Conservation (phyloP, 1,139 yeast genomes). For the Yamadazyma mexicana region DNA sequence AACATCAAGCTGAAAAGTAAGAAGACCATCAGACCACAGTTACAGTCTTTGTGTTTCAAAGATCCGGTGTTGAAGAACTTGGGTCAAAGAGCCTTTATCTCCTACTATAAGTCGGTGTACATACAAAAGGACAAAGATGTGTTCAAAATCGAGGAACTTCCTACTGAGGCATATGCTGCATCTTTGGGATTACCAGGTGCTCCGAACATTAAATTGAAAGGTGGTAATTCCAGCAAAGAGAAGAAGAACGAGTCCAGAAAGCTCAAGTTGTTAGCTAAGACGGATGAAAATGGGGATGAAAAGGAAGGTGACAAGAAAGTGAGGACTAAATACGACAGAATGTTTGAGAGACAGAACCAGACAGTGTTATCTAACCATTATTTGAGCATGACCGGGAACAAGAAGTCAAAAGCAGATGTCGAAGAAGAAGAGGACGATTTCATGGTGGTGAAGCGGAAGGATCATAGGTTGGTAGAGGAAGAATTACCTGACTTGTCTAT, state of each 20-base stretch:
- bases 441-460: conserved; percentile 73
- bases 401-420: conserved; percentile 27
- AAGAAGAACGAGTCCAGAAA: conserved; percentile 81
- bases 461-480: conserved; percentile 65
- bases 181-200: conserved; percentile 95
- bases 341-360: conserved; percentile 95
- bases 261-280: conserved; percentile 54
- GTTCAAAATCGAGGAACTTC: conserved; percentile 72
- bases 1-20: conserved; percentile 76
- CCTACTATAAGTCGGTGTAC: conserved; percentile 82
- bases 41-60: conserved; percentile 88
- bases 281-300: conserved; percentile 68
- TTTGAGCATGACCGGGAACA: conserved; percentile 59
- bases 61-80: conserved; percentile 89
- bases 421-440: conserved; percentile 64
- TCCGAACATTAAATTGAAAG: conserved; percentile 79
- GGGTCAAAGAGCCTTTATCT: conserved; percentile 93
- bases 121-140: conserved; percentile 87
- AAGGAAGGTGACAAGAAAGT: conserved; percentile 43
- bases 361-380: conserved; percentile 89
- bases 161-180: conserved; percentile 80
- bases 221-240: conserved; percentile 56
- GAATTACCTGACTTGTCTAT: conserved; percentile 59
- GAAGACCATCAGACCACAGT: conserved; percentile 76
- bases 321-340: conserved; percentile 88